Percentiles rank a stretch among this genome's conserved stretches.
These are phyloP conservation scores for Magnaporthiopsis incrustans DNA, from an alignment of 2,329 filamentous ascomycete genomes.

Conservation along the genomic window DNA sequence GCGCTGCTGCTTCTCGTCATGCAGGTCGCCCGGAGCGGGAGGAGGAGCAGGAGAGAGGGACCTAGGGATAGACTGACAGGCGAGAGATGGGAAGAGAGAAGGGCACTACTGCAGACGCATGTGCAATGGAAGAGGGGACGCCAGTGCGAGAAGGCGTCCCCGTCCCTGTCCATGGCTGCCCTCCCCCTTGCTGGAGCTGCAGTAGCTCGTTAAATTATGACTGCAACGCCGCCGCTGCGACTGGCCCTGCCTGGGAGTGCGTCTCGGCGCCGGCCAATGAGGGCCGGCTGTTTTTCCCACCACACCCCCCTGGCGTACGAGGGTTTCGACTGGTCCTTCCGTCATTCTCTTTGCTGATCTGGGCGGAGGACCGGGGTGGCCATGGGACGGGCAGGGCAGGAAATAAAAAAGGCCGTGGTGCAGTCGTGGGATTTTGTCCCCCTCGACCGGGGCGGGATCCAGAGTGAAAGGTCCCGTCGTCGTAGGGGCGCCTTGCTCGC, in stretches of 20 bases:
- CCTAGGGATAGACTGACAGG: too few relatives aligned
- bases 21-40: not conserved
- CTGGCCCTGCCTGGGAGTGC: not conserved
- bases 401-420: not conserved
- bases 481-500: not conserved
- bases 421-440: not conserved
- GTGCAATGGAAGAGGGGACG: not conserved
- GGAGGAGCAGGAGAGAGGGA: not conserved
- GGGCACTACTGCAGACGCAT: not conserved
- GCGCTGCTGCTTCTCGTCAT: not conserved
- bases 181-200: not conserved
- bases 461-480: not conserved
- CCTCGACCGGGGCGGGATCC: not conserved
- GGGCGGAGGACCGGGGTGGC: not conserved
- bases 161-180: not conserved
- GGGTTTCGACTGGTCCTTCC: not conserved
- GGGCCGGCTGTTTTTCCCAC: not conserved
- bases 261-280: not conserved
- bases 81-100: not conserved
- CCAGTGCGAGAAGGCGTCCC: not conserved
- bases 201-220: not conserved
- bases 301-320: not conserved
- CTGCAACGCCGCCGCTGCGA: not conserved
- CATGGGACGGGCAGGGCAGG: not conserved
- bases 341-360: not conserved